Evolutionary conservation across 164 flowering plant genomes (phyloP).

Genomic region (Litsea cubeba): DNA sequence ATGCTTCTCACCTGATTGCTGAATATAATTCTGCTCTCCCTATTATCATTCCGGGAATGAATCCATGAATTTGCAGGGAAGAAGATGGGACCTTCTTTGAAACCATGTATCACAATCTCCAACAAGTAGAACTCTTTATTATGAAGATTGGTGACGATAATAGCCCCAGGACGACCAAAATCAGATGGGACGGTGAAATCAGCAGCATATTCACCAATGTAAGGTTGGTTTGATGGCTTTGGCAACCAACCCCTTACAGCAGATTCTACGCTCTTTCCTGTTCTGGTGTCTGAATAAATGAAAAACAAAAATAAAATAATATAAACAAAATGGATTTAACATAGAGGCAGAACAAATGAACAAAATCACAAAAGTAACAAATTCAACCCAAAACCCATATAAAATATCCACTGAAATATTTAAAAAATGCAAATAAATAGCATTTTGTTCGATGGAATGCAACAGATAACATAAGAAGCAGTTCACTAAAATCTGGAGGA

Average conservation of each 20-base stretch:
- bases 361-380: no score
- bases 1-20: slow-evolving; percentile 54
- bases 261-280: slow-evolving; percentile 59
- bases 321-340: no score
- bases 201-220: slow-evolving; percentile 56
- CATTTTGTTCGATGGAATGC: no score
- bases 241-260: slow-evolving; percentile 73
- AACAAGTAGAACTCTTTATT: slow-evolving; percentile 70
- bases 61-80: slow-evolving; percentile 88
- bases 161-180: slow-evolving; percentile 83
- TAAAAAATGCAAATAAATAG: no score
- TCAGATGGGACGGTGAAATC: slow-evolving; percentile 56
- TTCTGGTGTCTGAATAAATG: slow-evolving; percentile 41
- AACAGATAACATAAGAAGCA: no score
- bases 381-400: no score
- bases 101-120: slow-evolving; percentile 66
- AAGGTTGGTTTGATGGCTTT: slow-evolving; percentile 33
- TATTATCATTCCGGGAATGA: slow-evolving; percentile 65
- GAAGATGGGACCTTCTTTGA: slow-evolving; percentile 54
- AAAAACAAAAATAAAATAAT: background rate
- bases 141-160: slow-evolving; percentile 67
- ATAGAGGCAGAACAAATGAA: no score
- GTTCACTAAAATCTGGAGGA: no score
- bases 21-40: slow-evolving; percentile 79
- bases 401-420: no score